Evolutionary conservation across 164 flowering plant species (phyloP).

Genomic region (Magnolia officinalis): DNA sequence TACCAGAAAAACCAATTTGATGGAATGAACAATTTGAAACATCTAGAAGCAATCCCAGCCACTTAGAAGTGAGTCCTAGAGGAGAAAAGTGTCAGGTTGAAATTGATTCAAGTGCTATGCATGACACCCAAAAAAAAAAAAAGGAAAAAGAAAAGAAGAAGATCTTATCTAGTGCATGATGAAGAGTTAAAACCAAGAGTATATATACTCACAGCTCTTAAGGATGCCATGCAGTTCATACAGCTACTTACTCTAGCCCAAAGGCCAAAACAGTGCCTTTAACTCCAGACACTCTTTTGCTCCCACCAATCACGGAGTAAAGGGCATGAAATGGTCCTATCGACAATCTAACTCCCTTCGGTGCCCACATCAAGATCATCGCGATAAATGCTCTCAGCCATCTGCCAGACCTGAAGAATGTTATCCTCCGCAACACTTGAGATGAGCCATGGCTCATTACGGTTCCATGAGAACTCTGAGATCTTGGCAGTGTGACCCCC

Average conservation of each 20-base stretch:
- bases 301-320: not conserved
- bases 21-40: too few species aligned
- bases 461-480: constrained; percentile 94
- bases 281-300: not conserved
- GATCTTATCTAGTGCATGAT: too few species aligned
- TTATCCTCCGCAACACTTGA: constrained; percentile 93
- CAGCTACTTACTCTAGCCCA: not conserved
- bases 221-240: not conserved
- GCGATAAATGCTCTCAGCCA: constrained; percentile 73
- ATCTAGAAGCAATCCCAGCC: too few species aligned
- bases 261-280: not conserved
- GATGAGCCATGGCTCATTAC: constrained; percentile 75
- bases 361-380: constrained; percentile 46
- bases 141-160: too few species aligned
- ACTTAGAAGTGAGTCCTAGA: too few species aligned
- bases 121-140: too few species aligned
- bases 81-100: too few species aligned
- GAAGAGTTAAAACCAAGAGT: too few species aligned
- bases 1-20: too few species aligned
- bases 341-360: constrained; percentile 12
- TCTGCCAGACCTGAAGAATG: constrained; percentile 86
- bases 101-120: too few species aligned
- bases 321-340: not conserved
- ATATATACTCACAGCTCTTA: not conserved
- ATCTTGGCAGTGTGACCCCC: constrained; percentile 92